Base-by-base conservation (phyloP, 2,329 filamentous ascomycete species). In the Aspergillus candidus region DNA sequence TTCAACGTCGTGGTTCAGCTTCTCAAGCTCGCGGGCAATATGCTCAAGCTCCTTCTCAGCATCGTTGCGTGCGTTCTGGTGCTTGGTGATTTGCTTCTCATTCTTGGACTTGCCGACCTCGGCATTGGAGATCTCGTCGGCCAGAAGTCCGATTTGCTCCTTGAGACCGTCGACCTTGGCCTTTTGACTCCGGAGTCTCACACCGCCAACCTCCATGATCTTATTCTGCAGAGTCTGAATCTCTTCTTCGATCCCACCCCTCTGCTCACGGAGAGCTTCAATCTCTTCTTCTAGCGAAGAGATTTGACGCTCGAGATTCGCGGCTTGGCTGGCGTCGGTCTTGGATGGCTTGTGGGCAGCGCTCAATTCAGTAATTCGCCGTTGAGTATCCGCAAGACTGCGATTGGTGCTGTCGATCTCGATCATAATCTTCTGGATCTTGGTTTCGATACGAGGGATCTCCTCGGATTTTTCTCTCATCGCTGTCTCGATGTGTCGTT, bases 171-270 rank as follows among this genome's bases (percentile, higher is more conserved):
- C 91, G 30, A 98, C 89, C 72, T 86, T 94, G 49, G 88, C 83
- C 56, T 93, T 90, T 63, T 98, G 91, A 13, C 84, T 80, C 43
- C 93, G 84, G 13, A 98, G 80, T 68, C 88, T 89, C 59, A 97
- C 89, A 68, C 93, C 93, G 60, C 93, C 93, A 51, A 95, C 84
- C 67, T 96, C 85, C 93, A 98, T 97, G 60, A 98, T 98, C 74
- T 90, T 94, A 75, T 93, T 84, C 63, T 98, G 91, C 1, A 98
- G 75, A 14, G 77, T 77, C 69, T 94, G 91, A 68, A 98, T 97
- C 66, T 97, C 93, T 18, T 84, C 83, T 63, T 98, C 93, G 7
- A 95, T 82, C 36, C 84, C 93, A 1, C 86, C 80, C n/a, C 86
- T 96, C 67, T 97, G 88, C 8, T 79, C 75, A 49, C 82, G 87